Base-by-base conservation (phyloP, 768 basidiomycete genomes). In the Suillus hirtellus region DNA sequence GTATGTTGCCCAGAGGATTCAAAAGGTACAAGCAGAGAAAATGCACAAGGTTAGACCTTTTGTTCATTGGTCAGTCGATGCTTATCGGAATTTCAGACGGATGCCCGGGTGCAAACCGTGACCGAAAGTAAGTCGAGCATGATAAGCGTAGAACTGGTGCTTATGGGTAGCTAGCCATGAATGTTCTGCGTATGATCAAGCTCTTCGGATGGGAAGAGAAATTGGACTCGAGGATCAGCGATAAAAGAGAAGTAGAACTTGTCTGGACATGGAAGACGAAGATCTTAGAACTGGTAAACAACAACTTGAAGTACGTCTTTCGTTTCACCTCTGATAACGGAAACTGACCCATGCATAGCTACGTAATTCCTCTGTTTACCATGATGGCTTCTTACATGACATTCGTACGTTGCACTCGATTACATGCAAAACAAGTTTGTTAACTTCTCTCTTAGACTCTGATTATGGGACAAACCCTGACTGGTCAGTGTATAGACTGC, bases 121-220 rank as follows among this genome's bases (percentile, higher is more conserved):
- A 84, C 86, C 4, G 88, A 89, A 76, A 79, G 86, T 84, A 68
- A 67, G 79, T 71, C 7, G 9, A 15, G 10, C 40, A n/a, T 37
- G 11, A 14, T 6, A 11, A 4, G 15, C 11, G 68, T 66, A 43
- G 49, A 55, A n/a, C 47, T 50, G 37, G 59, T 21, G 55, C 40
- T 49, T 31, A 46, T 55, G 59, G 50, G n/a, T 35, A 21, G 6
- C 35, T 44, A 86, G 86, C 79, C 5, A 77, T 87, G 69, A 82
- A 81, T 60, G 82, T 85, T 21, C 72, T 88, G 15, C 81, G 88
- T 19, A 89, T 89, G 84, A 78, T 89, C 70, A 90, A 91, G 73
- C 75, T 90, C 47, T 90, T 92, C 67, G 89, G 81, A 9, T 84
- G 89, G 82, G 82, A 87, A 79, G 80, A 81, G 63, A 80, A 83